A percentile compares a stretch with the other conserved stretches of the same genome.
Evolutionary conservation across 768 basidiomycete genomes (phyloP).

Genomic region (Suillus clintonianus): DNA sequence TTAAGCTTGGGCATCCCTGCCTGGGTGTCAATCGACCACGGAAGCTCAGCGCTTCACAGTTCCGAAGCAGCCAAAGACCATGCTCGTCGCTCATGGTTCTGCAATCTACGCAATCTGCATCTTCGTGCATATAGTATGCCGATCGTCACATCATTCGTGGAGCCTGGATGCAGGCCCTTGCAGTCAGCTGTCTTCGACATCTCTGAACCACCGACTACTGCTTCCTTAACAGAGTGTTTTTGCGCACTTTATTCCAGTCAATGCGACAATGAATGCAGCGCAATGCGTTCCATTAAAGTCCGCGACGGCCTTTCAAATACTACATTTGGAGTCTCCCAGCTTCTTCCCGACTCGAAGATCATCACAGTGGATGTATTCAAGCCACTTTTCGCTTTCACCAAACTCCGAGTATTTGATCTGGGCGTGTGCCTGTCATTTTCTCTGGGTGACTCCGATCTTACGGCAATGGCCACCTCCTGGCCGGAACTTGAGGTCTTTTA

Average conservation of each 20-base stretch:
- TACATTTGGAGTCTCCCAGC: not conserved
- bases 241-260: not conserved
- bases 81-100: not conserved
- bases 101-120: not conserved
- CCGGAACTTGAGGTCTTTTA: constrained; percentile 1
- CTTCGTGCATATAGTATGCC: not conserved
- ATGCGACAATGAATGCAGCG: not conserved
- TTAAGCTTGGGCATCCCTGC: constrained; percentile 2
- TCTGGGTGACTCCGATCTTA: not conserved
- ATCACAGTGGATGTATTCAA: not conserved
- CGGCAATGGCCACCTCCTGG: constrained; percentile 2
- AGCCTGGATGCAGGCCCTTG: not conserved
- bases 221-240: constrained; percentile 3
- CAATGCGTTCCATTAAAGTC: not conserved
- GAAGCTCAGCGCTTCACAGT: not conserved
- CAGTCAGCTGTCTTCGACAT: not conserved
- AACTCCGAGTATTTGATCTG: constrained; percentile 1
- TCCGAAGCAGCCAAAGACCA: not conserved
- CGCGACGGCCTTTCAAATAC: not conserved
- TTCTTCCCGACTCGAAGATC: not conserved
- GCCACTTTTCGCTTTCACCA: constrained; percentile 2
- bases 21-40: not conserved
- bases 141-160: not conserved
- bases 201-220: not conserved
- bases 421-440: constrained; percentile 3